Conservation (phyloP, 352 stramenopile genomes). For the Globisporangium mamillatum region DNA sequence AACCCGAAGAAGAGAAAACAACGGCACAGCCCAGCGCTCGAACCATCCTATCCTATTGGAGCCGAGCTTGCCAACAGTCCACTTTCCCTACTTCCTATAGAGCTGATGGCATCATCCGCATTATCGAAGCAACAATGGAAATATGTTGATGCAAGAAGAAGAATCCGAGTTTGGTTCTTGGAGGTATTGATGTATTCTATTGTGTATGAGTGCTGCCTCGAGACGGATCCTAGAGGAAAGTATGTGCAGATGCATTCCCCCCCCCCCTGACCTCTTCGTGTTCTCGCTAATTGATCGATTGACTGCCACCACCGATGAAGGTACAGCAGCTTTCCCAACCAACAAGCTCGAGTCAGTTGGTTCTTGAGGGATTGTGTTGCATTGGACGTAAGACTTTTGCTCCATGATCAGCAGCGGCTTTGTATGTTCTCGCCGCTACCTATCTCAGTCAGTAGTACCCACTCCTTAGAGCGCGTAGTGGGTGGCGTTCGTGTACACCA, state of each 20-base stretch:
- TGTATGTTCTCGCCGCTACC: too few relatives aligned
- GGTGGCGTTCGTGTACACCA: constrained; percentile 33
- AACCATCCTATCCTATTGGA: too few relatives aligned
- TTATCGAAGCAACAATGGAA: too few relatives aligned
- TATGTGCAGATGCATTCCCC: background rate
- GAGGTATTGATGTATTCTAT: background rate
- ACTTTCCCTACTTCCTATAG: too few relatives aligned
- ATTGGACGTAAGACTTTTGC: constrained; percentile 10
- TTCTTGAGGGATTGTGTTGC: background rate
- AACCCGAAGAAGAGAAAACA: background rate
- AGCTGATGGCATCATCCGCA: too few relatives aligned
- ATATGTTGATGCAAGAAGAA: too few relatives aligned
- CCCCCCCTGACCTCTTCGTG: background rate
- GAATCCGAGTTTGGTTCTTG: too few relatives aligned
- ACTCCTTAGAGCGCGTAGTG: constrained; percentile 17
- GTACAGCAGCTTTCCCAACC: too few relatives aligned
- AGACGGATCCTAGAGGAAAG: constrained; percentile 1
- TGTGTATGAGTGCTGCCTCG: background rate
- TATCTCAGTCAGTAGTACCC: too few relatives aligned
- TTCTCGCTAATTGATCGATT: too few relatives aligned
- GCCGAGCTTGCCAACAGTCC: too few relatives aligned
- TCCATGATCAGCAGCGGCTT: background rate
- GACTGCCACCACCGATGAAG: too few relatives aligned
- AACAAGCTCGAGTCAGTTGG: background rate
- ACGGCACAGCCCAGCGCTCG: background rate